Evolutionary conservation across 78 protist species (phyloP), one percentile per base, ranked within the genome.

Genomic region (Parvularia atlantis): DNA sequence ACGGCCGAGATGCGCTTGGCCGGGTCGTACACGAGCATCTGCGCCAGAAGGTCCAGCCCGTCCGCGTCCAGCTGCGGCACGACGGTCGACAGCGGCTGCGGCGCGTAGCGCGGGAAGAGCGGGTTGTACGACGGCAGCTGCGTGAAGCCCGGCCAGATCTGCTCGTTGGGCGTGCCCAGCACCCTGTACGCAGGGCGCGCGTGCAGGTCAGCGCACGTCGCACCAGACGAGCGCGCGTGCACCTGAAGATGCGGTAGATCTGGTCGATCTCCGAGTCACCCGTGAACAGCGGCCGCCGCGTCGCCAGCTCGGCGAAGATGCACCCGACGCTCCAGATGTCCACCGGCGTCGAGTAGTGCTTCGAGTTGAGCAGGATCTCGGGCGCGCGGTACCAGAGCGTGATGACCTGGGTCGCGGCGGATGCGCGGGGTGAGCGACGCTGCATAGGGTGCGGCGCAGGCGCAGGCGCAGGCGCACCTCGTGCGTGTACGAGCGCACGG

Each of bases 271-370:
- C 98, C 22, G 90, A 81, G 41, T 78, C 73, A 20, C 99, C 99
- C 19, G 91, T 90, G 73, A 98, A 80, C 39, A 97, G 66, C 2
- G 98, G 91, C 24, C 71, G 64, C 1, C 92, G 59, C 26, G 74
- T 72, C 0, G 78, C 71, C 76, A 98, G 71, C 86, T 98, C 99
- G 0, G 96, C 99, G 37, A 96, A 85, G 54, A 96, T 94, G 81
- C 97, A 93, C 43, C 98, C 99, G 41, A 90, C 66, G 24, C 75
- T 40, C 98, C 98, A 94, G 19, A 89, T 56, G 77, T 94, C 98
- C 1, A 94, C 88, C 10, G 95, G 86, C 19, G 93, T 77, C 28
- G 83, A 57, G 83, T 94, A 94, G 52, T 75, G 43, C 71, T 63
- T 69, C 36, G 76, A 78, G 30, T 95, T 95, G 28, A 93, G 78